Conservation (phyloP, 2,329 filamentous ascomycete genomes). For the Neonectria hederae region DNA sequence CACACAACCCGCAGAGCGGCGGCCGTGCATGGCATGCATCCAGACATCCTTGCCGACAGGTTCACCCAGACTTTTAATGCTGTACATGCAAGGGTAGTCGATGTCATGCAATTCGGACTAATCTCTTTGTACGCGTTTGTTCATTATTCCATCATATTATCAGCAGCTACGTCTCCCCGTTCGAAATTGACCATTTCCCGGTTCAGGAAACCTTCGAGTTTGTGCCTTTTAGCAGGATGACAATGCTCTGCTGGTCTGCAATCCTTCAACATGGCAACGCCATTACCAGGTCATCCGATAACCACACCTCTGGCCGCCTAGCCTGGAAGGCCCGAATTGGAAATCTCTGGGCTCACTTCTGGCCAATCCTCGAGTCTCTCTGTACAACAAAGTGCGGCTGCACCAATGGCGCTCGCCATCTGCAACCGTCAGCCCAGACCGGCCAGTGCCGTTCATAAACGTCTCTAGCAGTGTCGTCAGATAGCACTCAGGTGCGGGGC, state of each 20-base stretch:
- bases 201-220: slow-evolving; percentile 4
- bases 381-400: slow-evolving; percentile 27
- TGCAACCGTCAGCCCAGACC: slow-evolving; percentile 39
- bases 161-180: slow-evolving; percentile 12
- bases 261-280: slow-evolving; percentile 1
- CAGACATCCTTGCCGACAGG: slow-evolving; percentile 34
- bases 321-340: slow-evolving; percentile 14
- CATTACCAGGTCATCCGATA: background rate
- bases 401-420: slow-evolving; percentile 33
- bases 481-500: slow-evolving; percentile 17
- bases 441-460: slow-evolving; percentile 28
- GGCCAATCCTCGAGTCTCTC: slow-evolving; percentile 15
- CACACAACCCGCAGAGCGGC: slow-evolving; percentile 28
- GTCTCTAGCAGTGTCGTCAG: slow-evolving; percentile 20
- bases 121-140: slow-evolving; percentile 8
- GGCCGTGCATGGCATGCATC: slow-evolving; percentile 37
- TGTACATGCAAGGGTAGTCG: slow-evolving; percentile 29
- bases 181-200: slow-evolving; percentile 16
- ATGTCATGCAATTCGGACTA: slow-evolving; percentile 27
- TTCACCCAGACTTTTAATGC: slow-evolving; percentile 22
- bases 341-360: slow-evolving; percentile 12
- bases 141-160: slow-evolving; percentile 33
- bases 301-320: background rate
- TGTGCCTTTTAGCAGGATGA: background rate
- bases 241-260: slow-evolving; percentile 1